These are phyloP conservation scores for Nitzschia sp. DNA, from an alignment of 108 stramenopile species.

Conservation along the genomic window DNA sequence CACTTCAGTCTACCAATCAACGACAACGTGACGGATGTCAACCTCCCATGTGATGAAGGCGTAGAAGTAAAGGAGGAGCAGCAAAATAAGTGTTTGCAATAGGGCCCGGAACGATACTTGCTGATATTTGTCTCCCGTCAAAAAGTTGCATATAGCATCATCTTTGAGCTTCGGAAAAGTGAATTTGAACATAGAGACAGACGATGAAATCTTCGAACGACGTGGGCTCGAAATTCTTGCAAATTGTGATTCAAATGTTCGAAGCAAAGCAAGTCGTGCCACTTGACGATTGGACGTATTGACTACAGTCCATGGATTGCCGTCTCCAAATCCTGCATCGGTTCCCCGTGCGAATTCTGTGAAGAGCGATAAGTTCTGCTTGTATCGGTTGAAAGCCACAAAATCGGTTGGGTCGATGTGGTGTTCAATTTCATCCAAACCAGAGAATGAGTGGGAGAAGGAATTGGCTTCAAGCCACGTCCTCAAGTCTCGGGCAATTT, in stretches of 20 bases:
- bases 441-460: conserved; percentile 34
- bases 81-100: conserved; percentile 27
- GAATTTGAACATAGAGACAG: neutral
- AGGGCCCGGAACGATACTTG: conserved; percentile 24
- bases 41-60: conserved; percentile 29
- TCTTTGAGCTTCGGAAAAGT: conserved; percentile 11
- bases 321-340: conserved; percentile 41
- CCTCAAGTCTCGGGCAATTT: conserved; percentile 63
- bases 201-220: neutral
- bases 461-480: conserved; percentile 64
- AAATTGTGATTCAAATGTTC: conserved; percentile 52
- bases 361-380: conserved; percentile 60
- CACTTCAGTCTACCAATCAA: neutral
- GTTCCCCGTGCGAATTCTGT: conserved; percentile 61
- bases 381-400: conserved; percentile 73
- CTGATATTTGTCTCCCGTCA: conserved; percentile 10
- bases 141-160: conserved; percentile 11
- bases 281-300: conserved; percentile 55
- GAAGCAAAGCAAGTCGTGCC: conserved; percentile 58
- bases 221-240: conserved; percentile 21
- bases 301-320: conserved; percentile 50
- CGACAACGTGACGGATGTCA: conserved; percentile 6
- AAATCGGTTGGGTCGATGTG: conserved; percentile 85
- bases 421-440: conserved; percentile 61
- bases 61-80: conserved; percentile 24